Conservation (phyloP, 208 protist genomes). For the Balamuthia mandrillaris region DNA sequence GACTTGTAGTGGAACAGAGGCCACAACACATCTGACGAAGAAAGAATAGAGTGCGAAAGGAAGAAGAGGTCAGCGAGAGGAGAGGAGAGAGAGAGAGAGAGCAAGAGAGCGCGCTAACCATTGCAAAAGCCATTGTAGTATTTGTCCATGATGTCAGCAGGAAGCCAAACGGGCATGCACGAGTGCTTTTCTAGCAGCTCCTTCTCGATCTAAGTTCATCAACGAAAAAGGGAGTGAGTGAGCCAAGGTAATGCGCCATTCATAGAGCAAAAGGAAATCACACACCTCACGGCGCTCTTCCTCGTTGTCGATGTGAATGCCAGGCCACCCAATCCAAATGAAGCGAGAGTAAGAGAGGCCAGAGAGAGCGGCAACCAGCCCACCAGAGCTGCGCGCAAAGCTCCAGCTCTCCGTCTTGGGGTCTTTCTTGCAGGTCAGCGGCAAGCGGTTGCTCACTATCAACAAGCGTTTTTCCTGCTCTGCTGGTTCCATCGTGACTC, state of each 20-base stretch:
- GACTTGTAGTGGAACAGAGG: slow-evolving; percentile 70
- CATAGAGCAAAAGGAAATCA: too few species aligned
- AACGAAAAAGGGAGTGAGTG: too few species aligned
- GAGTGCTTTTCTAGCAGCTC: slow-evolving; percentile 45
- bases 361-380: slow-evolving; percentile 50
- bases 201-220: too few species aligned
- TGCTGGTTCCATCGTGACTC: too few species aligned
- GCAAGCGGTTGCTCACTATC: slow-evolving; percentile 56
- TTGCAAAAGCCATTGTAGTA: slow-evolving; percentile 51
- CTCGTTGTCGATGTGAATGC: slow-evolving; percentile 42
- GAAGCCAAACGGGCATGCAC: slow-evolving; percentile 56
- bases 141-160: slow-evolving; percentile 43
- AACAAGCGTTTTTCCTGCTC: slow-evolving; percentile 49
- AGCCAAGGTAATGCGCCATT: too few species aligned
- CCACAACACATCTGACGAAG: slow-evolving; percentile 62
- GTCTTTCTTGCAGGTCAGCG: slow-evolving; percentile 49
- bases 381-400: slow-evolving; percentile 46
- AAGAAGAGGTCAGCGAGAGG: not conserved
- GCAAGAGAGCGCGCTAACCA: not conserved
- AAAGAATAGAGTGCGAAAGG: not conserved
- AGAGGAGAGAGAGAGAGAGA: not conserved
- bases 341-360: slow-evolving; percentile 44
- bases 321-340: slow-evolving; percentile 58
- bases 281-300: slow-evolving; percentile 18
- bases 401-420: slow-evolving; percentile 41